phyloP scores from a whole-genome alignment of 1,284 basidiomycete species.

The Gymnopus androsaceus region DNA sequence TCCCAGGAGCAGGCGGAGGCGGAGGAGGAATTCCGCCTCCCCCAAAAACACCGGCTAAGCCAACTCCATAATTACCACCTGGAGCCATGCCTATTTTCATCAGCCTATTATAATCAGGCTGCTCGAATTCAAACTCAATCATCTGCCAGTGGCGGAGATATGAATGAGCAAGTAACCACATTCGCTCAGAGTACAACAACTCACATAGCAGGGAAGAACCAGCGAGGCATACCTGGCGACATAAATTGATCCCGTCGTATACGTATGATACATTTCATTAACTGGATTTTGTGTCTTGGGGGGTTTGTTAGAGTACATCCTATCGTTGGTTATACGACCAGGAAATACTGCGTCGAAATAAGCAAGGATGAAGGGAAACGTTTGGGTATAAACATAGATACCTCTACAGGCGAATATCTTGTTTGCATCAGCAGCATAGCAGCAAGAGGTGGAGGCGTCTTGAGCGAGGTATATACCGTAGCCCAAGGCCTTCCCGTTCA shows the following conservation, averaged over 20 bases:
- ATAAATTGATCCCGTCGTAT: background rate
- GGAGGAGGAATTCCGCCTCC: too few relatives aligned
- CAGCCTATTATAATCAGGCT: too few relatives aligned
- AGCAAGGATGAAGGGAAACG: background rate
- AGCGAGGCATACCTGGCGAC: constrained; percentile 20
- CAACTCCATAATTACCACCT: too few relatives aligned
- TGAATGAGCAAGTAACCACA: too few relatives aligned
- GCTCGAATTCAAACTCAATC: background rate
- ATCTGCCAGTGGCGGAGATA: too few relatives aligned
- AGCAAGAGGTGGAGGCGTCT: constrained; percentile 12
- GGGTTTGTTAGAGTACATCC: background rate
- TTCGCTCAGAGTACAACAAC: background rate
- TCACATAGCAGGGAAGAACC: constrained; percentile 24
- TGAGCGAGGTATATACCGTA: constrained; percentile 21
- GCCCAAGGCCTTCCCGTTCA: constrained; percentile 16
- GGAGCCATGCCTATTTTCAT: too few relatives aligned
- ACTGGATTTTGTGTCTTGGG: constrained; percentile 3
- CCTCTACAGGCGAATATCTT: constrained; percentile 22
- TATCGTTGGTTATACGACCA: constrained; percentile 8
- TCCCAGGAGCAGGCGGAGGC: too few relatives aligned
- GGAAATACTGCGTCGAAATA: constrained; percentile 14
- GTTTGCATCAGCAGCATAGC: constrained; percentile 13
- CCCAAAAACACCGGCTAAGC: too few relatives aligned
- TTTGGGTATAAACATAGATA: background rate
- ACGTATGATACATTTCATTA: constrained; percentile 14